Evolutionary conservation across 2,329 filamentous ascomycete species (phyloP), one percentile per base, ranked within the genome.

Genomic region (Endocalyx cinctus): DNA sequence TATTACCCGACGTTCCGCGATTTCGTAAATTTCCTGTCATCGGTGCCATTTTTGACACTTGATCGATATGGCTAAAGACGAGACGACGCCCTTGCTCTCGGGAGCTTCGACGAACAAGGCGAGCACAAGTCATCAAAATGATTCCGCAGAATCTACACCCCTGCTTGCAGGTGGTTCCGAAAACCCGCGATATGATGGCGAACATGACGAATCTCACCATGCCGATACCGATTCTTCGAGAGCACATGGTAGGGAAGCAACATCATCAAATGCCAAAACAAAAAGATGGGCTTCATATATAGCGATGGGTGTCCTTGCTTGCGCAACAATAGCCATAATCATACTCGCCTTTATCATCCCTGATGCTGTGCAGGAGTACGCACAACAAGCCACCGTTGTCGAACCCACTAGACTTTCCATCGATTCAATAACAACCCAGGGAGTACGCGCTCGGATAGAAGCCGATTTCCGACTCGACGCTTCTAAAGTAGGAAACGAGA

Each of bases 381-480:
- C 84, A 30, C 83, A 90, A 60, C 72, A 89, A 58, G 87, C 89
- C 4, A 72, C 82, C 16, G 79, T 90, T 13, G 76, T 98, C 45
- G 79, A 89, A 53, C 87, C 92, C 2, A 88, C 83, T 5, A 84
- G 82, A 46, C 63, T 98, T 14, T 87, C 88, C 2, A 79, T 98
- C 39, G 84, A 92, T 51, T 87, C 84, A 3, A 84, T 96, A 45
- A 96, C 87, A 0, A 55, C 77, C 6, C 72, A 81, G 38, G 90
- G 92, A 10, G 76, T 96, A 7, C 77, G 74, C 41, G 84, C 87
- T 19, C 80, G 87, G 42, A 71, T 98, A 29, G 82, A 89, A 51
- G 90, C 85, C 14, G 82, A 84, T 34, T 87, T 97, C 51, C 72
- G 70, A 27, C 76, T 98, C 45, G 87, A 97, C 57, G 83, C 82